Conservation (phyloP, 768 basidiomycete genomes). For the Lentinula guzmanii region DNA sequence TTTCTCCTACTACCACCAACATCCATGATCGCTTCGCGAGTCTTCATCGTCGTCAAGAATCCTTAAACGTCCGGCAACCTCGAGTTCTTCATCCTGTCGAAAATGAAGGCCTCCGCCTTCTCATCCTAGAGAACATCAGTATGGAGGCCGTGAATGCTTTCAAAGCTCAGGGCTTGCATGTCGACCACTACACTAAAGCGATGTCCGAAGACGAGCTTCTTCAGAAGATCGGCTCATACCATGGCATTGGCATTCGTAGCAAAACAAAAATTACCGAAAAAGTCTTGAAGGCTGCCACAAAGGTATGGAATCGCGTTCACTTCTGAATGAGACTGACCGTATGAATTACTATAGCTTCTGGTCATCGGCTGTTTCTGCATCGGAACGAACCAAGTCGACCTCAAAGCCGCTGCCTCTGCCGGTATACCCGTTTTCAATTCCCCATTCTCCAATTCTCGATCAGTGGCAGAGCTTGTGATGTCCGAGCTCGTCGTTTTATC, state of each 20-base stretch:
- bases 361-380: slow-evolving; percentile 99
- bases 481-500: slow-evolving; percentile 91
- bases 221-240: slow-evolving; percentile 74
- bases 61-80: slow-evolving; percentile 42
- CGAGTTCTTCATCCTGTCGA: slow-evolving; percentile 79
- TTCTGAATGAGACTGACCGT: background rate
- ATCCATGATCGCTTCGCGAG: slow-evolving; percentile 39
- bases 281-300: slow-evolving; percentile 81
- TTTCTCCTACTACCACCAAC: slow-evolving; percentile 42
- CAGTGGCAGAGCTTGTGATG: slow-evolving; percentile 97
- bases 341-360: slow-evolving; percentile 55
- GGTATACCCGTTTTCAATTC: slow-evolving; percentile 99
- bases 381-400: slow-evolving; percentile 97
- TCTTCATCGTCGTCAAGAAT: slow-evolving; percentile 28
- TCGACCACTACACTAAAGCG: slow-evolving; percentile 83
- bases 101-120: slow-evolving; percentile 72
- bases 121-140: slow-evolving; percentile 94
- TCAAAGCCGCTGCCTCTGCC: slow-evolving; percentile 70
- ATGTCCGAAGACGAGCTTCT: slow-evolving; percentile 93
- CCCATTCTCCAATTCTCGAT: slow-evolving; percentile 97
- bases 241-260: slow-evolving; percentile 94
- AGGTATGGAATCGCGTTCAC: slow-evolving; percentile 40
- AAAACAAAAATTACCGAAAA: slow-evolving; percentile 95
- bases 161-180: slow-evolving; percentile 79
- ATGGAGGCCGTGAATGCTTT: slow-evolving; percentile 81